Conservation (phyloP, 352 stramenopile species). For the Thalassiosira livingstoniorum region DNA sequence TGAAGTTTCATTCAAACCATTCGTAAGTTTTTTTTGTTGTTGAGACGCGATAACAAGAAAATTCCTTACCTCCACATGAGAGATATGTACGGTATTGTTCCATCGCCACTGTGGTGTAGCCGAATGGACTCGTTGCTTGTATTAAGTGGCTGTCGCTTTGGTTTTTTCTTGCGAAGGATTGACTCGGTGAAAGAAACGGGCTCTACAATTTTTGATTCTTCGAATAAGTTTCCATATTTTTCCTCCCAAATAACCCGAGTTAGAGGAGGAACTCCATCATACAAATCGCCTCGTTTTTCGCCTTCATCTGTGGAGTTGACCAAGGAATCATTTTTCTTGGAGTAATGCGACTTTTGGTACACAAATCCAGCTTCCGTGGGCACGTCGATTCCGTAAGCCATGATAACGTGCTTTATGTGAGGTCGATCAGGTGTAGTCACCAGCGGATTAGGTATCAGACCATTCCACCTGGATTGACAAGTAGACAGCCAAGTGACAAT, state of each 20-base stretch:
- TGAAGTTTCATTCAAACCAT: too few species aligned
- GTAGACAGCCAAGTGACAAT: too few species aligned
- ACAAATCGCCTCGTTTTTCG: too few species aligned
- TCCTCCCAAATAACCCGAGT: constrained; percentile 73
- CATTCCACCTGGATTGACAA: constrained; percentile 73
- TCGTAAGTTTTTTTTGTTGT: too few species aligned
- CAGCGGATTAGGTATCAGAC: constrained; percentile 23
- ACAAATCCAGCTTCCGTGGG: constrained; percentile 82
- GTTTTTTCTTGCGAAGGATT: constrained; percentile 73
- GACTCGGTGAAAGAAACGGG: constrained; percentile 59
- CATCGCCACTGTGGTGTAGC: constrained; percentile 78
- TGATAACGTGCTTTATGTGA: constrained; percentile 82
- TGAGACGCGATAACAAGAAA: too few species aligned
- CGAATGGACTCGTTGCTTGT: constrained; percentile 21
- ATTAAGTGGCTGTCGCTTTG: constrained; percentile 54
- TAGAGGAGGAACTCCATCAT: constrained; percentile 65
- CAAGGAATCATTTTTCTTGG: constrained; percentile 14
- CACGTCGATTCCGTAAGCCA: constrained; percentile 83
- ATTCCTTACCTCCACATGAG: too few species aligned
- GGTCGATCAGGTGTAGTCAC: constrained; percentile 72
- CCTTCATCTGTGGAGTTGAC: constrained; percentile 22
- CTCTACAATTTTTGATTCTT: constrained; percentile 54
- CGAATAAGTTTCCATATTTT: constrained; percentile 54
- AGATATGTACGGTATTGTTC: constrained; percentile 82
- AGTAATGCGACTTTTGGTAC: constrained; percentile 71